These are phyloP conservation scores for Bruguiera hainesii DNA, from an alignment of 441 rosid genomes.

Conservation along the genomic window DNA sequence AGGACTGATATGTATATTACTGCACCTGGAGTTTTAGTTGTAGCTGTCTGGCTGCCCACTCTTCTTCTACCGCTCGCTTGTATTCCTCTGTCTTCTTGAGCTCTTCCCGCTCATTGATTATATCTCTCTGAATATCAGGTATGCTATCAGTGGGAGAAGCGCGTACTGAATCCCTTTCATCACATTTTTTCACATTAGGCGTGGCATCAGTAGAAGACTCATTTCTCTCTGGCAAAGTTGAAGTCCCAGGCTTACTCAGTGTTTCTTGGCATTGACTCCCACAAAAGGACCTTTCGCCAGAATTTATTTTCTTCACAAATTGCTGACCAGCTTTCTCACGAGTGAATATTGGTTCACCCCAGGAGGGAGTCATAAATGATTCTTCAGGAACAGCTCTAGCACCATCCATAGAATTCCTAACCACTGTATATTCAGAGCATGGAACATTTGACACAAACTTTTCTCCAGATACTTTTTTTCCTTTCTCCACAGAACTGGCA, in stretches of 20 bases:
- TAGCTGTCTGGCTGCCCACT: slow-evolving; percentile 74
- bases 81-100: slow-evolving; percentile 77
- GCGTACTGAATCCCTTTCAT: slow-evolving; percentile 15
- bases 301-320: background rate
- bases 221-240: slow-evolving; percentile 21
- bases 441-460: background rate
- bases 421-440: slow-evolving; percentile 12
- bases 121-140: slow-evolving; percentile 28
- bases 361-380: background rate
- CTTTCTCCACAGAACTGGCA: slow-evolving; percentile 21
- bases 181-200: slow-evolving; percentile 16
- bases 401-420: slow-evolving; percentile 4
- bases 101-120: slow-evolving; percentile 66
- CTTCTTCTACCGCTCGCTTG: slow-evolving; percentile 72
- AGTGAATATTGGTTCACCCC: slow-evolving; percentile 5
- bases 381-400: too few relatives aligned
- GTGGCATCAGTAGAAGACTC: slow-evolving; percentile 21
- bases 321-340: slow-evolving; percentile 10
- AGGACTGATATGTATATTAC: slow-evolving; percentile 1
- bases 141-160: slow-evolving; percentile 20
- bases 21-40: slow-evolving; percentile 71
- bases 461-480: slow-evolving; percentile 6
- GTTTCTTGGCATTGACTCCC: slow-evolving; percentile 15
- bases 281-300: slow-evolving; percentile 3
- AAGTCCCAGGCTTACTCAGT: slow-evolving; percentile 22